Evolutionary conservation across 768 basidiomycete genomes (phyloP), one percentile per base, ranked within the genome.

Genomic region (Kwoniella heveanensis): DNA sequence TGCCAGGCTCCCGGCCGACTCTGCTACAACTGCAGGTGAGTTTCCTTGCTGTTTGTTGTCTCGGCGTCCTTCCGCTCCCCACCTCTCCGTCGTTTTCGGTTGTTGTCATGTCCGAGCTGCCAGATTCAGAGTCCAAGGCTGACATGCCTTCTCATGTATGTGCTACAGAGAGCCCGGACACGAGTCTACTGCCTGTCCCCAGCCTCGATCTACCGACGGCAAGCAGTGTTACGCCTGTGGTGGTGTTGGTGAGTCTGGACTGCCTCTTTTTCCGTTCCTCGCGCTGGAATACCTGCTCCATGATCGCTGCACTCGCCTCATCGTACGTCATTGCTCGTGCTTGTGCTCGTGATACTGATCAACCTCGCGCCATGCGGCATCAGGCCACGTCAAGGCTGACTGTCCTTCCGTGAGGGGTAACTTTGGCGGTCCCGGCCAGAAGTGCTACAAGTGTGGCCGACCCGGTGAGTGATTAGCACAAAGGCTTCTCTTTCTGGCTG

Each of bases 181-280:
- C 72, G 92, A 94, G 80, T 91, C 90, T 21, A 88, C 90, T 59
- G 87, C 89, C 59, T 94, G 92, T 79, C 89, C 91, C 44, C 86
- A 87, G 69, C 91, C 92, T 39, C 86, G 90, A 66, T 88, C 87
- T 44, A 88, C 88, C 49, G 85, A 89, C 54, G 86, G 89, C 29
- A 93, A 92, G 81, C 91, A 94, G 80, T 95, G 92, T 79, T 95
- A 93, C 80, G 89, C 88, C 39, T 96, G 92, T 74, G 90, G 92
- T 25, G 93, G 92, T 56, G 87, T 96, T 69, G 92, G 92, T 64
- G 90, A 93, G 73, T 70, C 77, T 89, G 17, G 15, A 8, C 8
- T 44, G 19, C 17, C 39, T 91, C 70, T 88, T 89, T 80, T 60
- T 46, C 37, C 25, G 32, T 46, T 2, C 37, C 29, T 8, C 9